Base-by-base conservation (phyloP, 306 rosid species). In the Morella rubra region DNA sequence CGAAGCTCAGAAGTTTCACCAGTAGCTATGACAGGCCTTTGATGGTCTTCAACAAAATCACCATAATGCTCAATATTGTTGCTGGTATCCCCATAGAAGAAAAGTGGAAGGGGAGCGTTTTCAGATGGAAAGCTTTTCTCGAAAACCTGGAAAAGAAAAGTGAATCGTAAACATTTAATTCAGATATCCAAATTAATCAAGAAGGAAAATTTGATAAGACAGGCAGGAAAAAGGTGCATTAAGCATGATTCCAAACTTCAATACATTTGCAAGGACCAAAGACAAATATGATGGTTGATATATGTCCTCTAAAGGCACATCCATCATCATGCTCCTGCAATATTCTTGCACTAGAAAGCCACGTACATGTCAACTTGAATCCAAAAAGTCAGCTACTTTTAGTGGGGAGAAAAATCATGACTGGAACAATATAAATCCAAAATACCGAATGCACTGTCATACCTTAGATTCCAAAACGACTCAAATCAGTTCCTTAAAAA, bases 51-150 rank as follows among this genome's bases (percentile, higher is more conserved):
- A 72, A 71, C 54, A 15, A 77, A 67, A 58, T 50, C 81, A 75
- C 69, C 84, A 61, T 84, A 80, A 71, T 81, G 81, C 72, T 77
- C 88, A 65, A 82, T 51, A 42, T 76, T 67, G 84, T 78, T 87
- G 83, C 97, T 91, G 8, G 88, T 79, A 82, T 91, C 97, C 78
- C 97, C 98, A 56, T 40, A 51, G 74, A 46, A 84, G 50, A 81
- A 89, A 79, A 15, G 15, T 6, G 87, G 88, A 79, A 59, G 59
- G 45, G 62, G 83, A 58, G 78, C 83, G 75, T 44, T 54, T 56
- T 75, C 87, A 60, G 73, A 52, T n/a, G 75, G 79, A 68, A 50
- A 70, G 40, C 24, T 75, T 54, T 52, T 49, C n/a, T 81, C 84
- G 27, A 83, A 77, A 47, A 76, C 52, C 97, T 91, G 90, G 44